phyloP scores from a whole-genome alignment of 1,284 basidiomycete genomes.

The Malassezia cuniculi region DNA sequence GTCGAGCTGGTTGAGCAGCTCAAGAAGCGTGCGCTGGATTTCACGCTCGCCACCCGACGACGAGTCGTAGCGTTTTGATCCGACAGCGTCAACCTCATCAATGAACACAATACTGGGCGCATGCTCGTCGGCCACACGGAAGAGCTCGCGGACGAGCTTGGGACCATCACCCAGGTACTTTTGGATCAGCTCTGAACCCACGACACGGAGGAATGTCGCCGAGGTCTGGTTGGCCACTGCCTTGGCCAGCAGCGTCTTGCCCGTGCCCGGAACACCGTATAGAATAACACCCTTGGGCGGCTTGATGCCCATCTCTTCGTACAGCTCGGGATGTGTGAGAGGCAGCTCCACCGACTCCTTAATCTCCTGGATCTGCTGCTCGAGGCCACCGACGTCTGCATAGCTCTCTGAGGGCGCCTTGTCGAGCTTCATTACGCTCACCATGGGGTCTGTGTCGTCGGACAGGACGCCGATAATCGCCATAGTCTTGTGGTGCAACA shows the following conservation, averaged over 20 bases:
- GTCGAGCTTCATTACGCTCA: constrained; percentile 87
- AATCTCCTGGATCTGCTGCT: constrained; percentile 94
- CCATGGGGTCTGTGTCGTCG: constrained; percentile 94
- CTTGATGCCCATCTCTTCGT: constrained; percentile 99
- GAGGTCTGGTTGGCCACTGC: constrained; percentile 98
- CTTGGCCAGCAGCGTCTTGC: constrained; percentile 94
- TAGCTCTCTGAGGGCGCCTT: constrained; percentile 98
- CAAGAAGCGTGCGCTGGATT: constrained; percentile 47
- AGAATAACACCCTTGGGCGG: constrained; percentile 98
- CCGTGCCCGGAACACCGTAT: constrained; percentile 95
- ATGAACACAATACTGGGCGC: constrained; percentile 49
- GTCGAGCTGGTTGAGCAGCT: constrained; percentile 62
- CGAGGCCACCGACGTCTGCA: constrained; percentile 93
- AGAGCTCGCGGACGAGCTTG: constrained; percentile 48
- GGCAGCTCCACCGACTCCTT: constrained; percentile 99
- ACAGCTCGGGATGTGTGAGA: constrained; percentile 91
- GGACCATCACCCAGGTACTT: constrained; percentile 90
- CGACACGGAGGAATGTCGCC: constrained; percentile 92
- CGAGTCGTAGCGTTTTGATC: constrained; percentile 49
- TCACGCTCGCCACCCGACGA: constrained; percentile 48
- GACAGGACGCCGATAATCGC: constrained; percentile 87
- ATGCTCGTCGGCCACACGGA: constrained; percentile 48
- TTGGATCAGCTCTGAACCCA: constrained; percentile 95
- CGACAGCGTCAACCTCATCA: constrained; percentile 49
- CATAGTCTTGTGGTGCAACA: constrained; percentile 92